These are phyloP conservation scores for Plasmodium blacklocki DNA, from an alignment of 169 alveolate species.

Conservation along the genomic window DNA sequence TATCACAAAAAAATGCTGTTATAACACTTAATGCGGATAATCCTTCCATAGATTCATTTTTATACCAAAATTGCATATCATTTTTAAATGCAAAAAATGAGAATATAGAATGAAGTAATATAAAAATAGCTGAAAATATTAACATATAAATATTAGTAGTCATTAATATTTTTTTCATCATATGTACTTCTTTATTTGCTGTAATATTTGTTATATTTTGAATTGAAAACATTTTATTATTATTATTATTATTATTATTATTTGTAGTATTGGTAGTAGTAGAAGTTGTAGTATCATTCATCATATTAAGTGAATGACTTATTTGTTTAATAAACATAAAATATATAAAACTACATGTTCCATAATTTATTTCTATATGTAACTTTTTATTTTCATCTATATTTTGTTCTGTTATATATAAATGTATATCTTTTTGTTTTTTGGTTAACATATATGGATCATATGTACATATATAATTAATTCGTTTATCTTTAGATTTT, in stretches of 20 bases:
- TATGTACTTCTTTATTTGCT: constrained; percentile 86
- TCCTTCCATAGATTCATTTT: constrained; percentile 96
- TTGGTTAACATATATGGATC: constrained; percentile 75
- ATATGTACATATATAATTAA: constrained; percentile 66
- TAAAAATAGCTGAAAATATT: constrained; percentile 87
- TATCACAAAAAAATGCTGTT: constrained; percentile 89
- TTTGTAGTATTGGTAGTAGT: background rate
- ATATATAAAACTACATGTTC: constrained; percentile 71
- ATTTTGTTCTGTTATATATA: constrained; percentile 28
- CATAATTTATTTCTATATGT: constrained; percentile 52
- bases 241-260: background rate
- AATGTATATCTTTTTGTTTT: constrained; percentile 41
- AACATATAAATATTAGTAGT: constrained; percentile 90
- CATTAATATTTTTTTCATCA: constrained; percentile 90
- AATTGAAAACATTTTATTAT: constrained; percentile 34
- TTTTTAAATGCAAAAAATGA: constrained; percentile 94
- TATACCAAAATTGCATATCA: constrained; percentile 96
- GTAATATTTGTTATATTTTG: constrained; percentile 69
- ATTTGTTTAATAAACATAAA: constrained; percentile 64
- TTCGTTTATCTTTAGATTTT: constrained; percentile 55
- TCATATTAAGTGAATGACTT: constrained; percentile 56
- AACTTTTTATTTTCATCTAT: constrained; percentile 45
- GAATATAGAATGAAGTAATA: constrained; percentile 90
- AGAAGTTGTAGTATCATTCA: constrained; percentile 42
- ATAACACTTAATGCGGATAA: constrained; percentile 93